phyloP scores from a whole-genome alignment of 2,329 filamentous ascomycete genomes.

The Elsinoe ampelina region DNA sequence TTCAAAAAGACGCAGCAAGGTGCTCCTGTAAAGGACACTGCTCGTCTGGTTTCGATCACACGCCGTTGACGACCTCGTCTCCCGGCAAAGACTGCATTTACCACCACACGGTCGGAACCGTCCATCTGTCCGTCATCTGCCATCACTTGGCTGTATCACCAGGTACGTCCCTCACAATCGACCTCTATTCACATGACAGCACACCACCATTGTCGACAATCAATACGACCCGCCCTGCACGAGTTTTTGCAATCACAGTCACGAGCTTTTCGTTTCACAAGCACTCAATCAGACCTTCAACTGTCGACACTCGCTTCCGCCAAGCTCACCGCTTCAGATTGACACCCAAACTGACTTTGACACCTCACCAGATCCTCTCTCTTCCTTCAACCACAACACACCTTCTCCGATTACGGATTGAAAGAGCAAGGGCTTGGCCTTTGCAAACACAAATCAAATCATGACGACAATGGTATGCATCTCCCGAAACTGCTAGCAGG shows the following conservation, averaged over 20 bases:
- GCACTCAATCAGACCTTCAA: neutral
- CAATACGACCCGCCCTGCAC: neutral
- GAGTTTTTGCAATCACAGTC: neutral
- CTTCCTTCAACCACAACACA: conserved; percentile 16
- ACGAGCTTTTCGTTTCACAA: neutral
- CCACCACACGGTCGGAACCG: conserved; percentile 2
- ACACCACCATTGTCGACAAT: neutral
- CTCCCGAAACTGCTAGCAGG: conserved; percentile 21
- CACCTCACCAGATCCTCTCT: conserved; percentile 11
- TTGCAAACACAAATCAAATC: conserved; percentile 21
- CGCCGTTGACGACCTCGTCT: neutral
- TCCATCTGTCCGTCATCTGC: conserved; percentile 2
- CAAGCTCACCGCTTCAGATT: conserved; percentile 14
- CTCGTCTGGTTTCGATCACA: neutral
- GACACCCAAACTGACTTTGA: conserved; percentile 14
- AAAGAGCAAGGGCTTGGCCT: conserved; percentile 14
- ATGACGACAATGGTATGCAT: conserved; percentile 55
- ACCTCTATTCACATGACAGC: neutral
- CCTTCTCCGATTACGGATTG: conserved; percentile 20
- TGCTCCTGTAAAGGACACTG: conserved; percentile 11
- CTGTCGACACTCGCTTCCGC: conserved; percentile 10
- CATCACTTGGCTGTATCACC: conserved; percentile 11
- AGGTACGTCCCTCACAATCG: conserved; percentile 6
- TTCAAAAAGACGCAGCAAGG: neutral
- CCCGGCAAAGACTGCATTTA: neutral